phyloP scores from a whole-genome alignment of 352 stramenopile genomes.

The Phytopythium helicoides region DNA sequence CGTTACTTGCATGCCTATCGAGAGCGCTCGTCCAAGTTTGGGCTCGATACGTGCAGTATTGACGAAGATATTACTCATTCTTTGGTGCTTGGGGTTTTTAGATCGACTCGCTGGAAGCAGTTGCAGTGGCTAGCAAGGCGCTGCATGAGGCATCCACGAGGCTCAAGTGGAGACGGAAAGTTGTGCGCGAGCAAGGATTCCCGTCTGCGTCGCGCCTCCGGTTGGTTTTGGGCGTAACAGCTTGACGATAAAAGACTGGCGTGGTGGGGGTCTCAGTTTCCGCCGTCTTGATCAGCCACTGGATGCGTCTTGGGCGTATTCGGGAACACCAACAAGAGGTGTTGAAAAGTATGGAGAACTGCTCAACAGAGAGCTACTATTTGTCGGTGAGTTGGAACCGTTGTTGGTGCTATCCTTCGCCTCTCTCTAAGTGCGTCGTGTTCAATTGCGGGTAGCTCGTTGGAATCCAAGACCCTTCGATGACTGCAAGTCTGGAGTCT shows the following conservation, averaged over 20 bases:
- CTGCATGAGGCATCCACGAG: conserved; percentile 15
- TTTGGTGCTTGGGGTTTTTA: conserved; percentile 22
- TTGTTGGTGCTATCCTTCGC: not conserved
- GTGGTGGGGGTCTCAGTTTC: no score
- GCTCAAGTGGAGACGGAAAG: conserved; percentile 26
- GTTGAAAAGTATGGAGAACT: not conserved
- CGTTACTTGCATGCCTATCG: not conserved
- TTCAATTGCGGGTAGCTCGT: conserved; percentile 26
- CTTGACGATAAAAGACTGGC: no score
- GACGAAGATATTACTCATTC: not conserved
- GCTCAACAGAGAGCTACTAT: not conserved
- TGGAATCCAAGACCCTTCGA: conserved; percentile 29
- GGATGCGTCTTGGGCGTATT: conserved; percentile 30
- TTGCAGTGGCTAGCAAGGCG: conserved; percentile 19
- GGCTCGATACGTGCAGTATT: not conserved
- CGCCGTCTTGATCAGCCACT: conserved; percentile 25
- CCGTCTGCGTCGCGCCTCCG: conserved; percentile 17
- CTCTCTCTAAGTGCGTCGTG: not conserved
- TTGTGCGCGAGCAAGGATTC: conserved; percentile 24
- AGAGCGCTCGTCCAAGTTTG: no score
- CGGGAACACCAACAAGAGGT: not conserved
- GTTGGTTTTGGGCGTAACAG: conserved; percentile 12
- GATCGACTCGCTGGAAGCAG: conserved; percentile 29
- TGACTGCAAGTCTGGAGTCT: conserved; percentile 30
- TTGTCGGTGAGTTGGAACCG: not conserved